Base-by-base conservation (phyloP, 202 grass and related monocot species). In the Setaria viridis region DNA sequence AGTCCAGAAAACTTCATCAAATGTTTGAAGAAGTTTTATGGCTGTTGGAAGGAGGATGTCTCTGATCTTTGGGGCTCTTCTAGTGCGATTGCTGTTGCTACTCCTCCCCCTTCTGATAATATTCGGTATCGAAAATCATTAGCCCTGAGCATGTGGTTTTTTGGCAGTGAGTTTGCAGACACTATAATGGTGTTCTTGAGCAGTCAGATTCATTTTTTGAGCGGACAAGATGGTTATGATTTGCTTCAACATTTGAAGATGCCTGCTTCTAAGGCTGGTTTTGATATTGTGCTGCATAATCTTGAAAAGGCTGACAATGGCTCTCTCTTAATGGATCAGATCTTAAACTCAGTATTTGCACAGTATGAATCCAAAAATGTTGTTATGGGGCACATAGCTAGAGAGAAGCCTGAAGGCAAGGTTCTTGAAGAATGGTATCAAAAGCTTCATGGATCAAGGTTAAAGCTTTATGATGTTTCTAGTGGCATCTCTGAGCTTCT, bases 101-200 rank as follows among this genome's bases (percentile, higher is more conserved):
- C 91, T 62, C 94, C 91, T 46, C 91, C 94, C 43, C 66, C 87
- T 76, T 93, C 91, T 87, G 89, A 93, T 83, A 85, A 96, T 77
- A 78, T 96, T 78, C 91, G 86, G n/a, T 95, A 90, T 63, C 58
- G 72, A 45, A 93, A 95, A 85, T 96, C 94, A 32, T 91, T 86
- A 80, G 87, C 94, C 25, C 33, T 96, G 70, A 90, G 87, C 71
- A 84, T 88, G 35, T 93, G 91, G 91, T 80, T 93, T 21, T 72
- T 96, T 80, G 89, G 91, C 58, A 62, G 72, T 79, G 91, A 96
- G 48, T 82, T 96, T 43, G 57, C 87, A 51, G 87, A 93, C 72
- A 95, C 89, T 10, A 88, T 93, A 70, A 88, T 93, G 62, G 67
- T 93, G n/a, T 93, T 93, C 80, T 84, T 65, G 68, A 59, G n/a